A percentile compares a stretch with the other conserved stretches of the same genome.
Evolutionary conservation across 129 eudicot genomes (phyloP).

Genomic region (Pittosporum tobira): DNA sequence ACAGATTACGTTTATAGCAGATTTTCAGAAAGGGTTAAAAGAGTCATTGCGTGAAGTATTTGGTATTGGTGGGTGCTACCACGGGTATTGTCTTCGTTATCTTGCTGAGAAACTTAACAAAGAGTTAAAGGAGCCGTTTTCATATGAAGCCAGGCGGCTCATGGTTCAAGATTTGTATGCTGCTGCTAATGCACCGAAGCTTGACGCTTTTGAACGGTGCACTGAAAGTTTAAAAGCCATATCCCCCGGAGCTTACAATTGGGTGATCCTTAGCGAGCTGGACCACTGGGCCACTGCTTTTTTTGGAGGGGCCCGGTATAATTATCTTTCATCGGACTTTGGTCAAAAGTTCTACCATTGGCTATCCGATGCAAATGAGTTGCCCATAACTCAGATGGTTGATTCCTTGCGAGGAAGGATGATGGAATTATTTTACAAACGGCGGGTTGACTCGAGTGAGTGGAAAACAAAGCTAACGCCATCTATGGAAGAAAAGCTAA

Average conservation of each 20-base stretch:
- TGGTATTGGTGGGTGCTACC: constrained; percentile 38
- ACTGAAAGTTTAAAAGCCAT: constrained; percentile 43
- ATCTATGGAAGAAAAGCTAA: constrained; percentile 46
- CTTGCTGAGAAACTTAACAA: constrained; percentile 43
- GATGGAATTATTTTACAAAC: constrained; percentile 39
- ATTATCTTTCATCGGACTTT: constrained; percentile 42
- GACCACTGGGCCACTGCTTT: constrained; percentile 52
- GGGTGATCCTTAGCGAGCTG: constrained; percentile 47
- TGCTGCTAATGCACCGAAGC: constrained; percentile 43
- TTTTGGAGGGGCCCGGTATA: constrained; percentile 45
- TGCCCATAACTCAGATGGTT: constrained; percentile 51
- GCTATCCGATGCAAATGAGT: constrained; percentile 49
- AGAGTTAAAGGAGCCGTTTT: constrained; percentile 45
- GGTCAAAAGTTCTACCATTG: constrained; percentile 38
- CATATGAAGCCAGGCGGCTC: constrained; percentile 48
- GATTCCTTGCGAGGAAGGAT: constrained; percentile 44
- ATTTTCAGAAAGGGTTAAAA: constrained; percentile 41
- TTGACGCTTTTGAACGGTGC: constrained; percentile 40
- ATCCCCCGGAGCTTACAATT: constrained; percentile 44
- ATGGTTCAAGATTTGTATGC: constrained; percentile 51
- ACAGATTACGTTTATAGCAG: constrained; percentile 41
- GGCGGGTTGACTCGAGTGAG: constrained; percentile 36
- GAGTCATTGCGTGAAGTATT: constrained; percentile 38
- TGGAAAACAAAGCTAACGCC: constrained; percentile 44
- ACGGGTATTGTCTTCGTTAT: constrained; percentile 44